Conservation (phyloP, 345 rosid species). For the Corymbia maculata region DNA sequence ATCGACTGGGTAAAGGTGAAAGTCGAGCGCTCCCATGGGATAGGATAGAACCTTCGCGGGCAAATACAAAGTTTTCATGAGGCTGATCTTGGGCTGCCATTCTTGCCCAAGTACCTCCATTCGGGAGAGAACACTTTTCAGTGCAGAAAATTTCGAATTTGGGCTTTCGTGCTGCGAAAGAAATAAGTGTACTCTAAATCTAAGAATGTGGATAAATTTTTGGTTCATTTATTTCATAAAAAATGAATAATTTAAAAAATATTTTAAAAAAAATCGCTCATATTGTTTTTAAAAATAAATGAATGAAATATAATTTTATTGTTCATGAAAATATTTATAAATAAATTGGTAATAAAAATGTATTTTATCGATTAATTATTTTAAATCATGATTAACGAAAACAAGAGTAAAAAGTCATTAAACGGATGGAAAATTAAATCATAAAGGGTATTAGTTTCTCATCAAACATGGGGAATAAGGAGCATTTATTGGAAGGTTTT, state of each 20-base stretch:
- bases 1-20: background rate
- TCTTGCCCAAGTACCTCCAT: background rate
- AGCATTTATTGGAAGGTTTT: background rate
- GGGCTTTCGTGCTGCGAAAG: too few species aligned
- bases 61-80: background rate
- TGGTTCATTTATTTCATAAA: too few species aligned
- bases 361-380: background rate
- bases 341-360: fast-evolving
- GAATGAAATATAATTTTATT: too few species aligned
- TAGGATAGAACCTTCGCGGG: background rate
- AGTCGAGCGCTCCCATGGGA: background rate
- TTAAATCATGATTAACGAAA: too few species aligned
- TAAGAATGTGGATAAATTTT: too few species aligned
- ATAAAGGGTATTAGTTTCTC: background rate
- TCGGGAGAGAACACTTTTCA: background rate
- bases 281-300: too few species aligned
- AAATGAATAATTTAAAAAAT: too few species aligned
- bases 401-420: background rate
- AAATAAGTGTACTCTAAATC: too few species aligned
- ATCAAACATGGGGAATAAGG: background rate
- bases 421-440: background rate
- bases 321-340: too few species aligned
- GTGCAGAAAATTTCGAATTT: background rate
- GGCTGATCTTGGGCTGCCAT: fast-evolving
- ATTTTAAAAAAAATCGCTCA: too few species aligned